Percentiles rank a stretch among this genome's conserved stretches.
Evolutionary conservation across 331 rosid genomes (phyloP).

Genomic region (Ulmus americana): DNA sequence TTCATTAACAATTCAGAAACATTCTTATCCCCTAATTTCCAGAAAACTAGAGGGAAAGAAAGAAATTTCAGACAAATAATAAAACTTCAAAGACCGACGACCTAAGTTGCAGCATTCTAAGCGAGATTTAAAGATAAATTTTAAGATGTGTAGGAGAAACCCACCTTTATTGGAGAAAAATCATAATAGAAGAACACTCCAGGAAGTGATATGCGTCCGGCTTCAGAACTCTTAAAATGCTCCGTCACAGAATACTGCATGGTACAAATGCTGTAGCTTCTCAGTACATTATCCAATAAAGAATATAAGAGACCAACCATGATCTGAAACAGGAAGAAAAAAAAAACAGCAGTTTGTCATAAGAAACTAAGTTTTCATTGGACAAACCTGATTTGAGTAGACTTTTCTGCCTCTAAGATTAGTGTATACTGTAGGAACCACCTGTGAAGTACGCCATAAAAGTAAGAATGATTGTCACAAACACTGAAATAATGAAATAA

Average conservation of each 20-base stretch:
- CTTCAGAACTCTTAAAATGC: conserved; percentile 72
- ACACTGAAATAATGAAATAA: not conserved
- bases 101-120: not conserved
- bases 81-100: not conserved
- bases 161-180: conserved; percentile 84
- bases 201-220: conserved; percentile 39
- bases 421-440: conserved; percentile 81
- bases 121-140: not conserved
- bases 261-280: conserved; percentile 25
- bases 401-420: conserved; percentile 53
- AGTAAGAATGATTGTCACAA: conserved; percentile 9
- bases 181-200: conserved; percentile 81
- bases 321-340: too few species aligned
- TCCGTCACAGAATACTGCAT: conserved; percentile 85
- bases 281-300: conserved; percentile 17
- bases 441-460: conserved; percentile 40
- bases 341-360: not conserved
- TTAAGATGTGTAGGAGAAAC: conserved; percentile 2
- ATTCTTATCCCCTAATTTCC: not conserved
- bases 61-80: not conserved
- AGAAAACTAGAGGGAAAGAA: not conserved
- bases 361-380: conserved; percentile 13
- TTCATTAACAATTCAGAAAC: too few species aligned
- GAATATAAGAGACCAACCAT: not conserved
- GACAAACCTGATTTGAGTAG: conserved; percentile 72